These are phyloP conservation scores for Naganishia vaughanmartiniae DNA, from an alignment of 768 basidiomycete species.

Conservation along the genomic window DNA sequence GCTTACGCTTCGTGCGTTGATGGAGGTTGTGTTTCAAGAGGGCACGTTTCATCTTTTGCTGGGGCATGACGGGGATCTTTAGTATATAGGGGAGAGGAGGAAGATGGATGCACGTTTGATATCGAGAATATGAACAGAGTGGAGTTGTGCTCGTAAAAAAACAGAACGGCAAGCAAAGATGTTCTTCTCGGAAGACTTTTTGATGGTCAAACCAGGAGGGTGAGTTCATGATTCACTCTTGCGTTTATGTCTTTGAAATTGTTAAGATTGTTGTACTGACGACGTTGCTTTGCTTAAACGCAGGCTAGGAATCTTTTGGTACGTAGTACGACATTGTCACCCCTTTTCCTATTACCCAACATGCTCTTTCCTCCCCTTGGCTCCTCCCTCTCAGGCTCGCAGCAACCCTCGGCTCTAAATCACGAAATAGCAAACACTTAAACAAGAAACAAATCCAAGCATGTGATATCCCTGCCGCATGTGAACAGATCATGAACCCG, in stretches of 20 bases:
- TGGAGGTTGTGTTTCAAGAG: too few species aligned
- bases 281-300: not conserved
- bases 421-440: not conserved
- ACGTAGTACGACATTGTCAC: not conserved
- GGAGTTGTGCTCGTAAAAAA: too few species aligned
- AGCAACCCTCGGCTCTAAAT: conserved; percentile 31
- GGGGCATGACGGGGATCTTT: too few species aligned
- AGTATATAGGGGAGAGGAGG: too few species aligned
- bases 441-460: conserved; percentile 26
- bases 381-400: conserved; percentile 26
- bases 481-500: conserved; percentile 29
- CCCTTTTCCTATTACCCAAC: too few species aligned
- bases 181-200: conserved; percentile 21
- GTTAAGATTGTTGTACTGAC: not conserved
- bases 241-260: not conserved
- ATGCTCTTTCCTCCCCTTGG: too few species aligned
- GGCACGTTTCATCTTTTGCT: too few species aligned
- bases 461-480: conserved; percentile 24
- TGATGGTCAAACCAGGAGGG: conserved; percentile 21
- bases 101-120: too few species aligned
- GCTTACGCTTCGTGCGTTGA: too few species aligned
- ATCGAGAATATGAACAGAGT: too few species aligned
- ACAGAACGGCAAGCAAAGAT: not conserved
- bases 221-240: not conserved
- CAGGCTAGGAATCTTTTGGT: conserved; percentile 22